phyloP scores from a whole-genome alignment of 805 yeast genomes.

The Yarrowia deformans region DNA sequence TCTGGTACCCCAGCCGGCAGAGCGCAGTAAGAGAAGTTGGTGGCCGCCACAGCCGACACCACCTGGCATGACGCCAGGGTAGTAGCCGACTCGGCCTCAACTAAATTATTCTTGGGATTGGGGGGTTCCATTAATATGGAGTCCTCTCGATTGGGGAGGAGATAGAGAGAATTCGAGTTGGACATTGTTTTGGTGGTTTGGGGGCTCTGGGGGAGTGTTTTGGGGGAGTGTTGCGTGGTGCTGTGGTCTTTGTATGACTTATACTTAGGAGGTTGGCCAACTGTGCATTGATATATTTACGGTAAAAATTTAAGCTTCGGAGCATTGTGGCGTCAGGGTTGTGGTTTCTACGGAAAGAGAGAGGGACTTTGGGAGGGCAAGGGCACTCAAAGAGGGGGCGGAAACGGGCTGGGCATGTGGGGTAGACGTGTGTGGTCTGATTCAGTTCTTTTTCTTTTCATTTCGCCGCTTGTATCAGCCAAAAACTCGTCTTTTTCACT shows the following conservation, averaged over 20 bases:
- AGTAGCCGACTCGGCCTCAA: constrained; percentile 37
- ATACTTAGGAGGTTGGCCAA: constrained; percentile 32
- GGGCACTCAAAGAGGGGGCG: background rate
- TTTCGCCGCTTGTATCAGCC: background rate
- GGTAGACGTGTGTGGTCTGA: background rate
- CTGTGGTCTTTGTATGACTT: background rate
- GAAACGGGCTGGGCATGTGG: background rate
- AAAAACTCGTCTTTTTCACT: background rate
- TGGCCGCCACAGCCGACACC: constrained; percentile 39
- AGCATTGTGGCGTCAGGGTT: constrained; percentile 36
- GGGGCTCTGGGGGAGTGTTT: background rate
- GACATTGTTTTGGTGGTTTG: constrained; percentile 9
- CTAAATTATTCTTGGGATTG: constrained; percentile 37
- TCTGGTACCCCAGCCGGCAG: constrained; percentile 39
- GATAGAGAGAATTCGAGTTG: constrained; percentile 39
- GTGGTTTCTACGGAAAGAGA: constrained; percentile 5
- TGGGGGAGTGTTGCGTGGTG: background rate
- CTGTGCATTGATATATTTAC: constrained; percentile 22
- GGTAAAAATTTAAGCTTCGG: constrained; percentile 9
- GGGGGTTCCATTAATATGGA: constrained; percentile 36
- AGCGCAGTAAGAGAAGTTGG: constrained; percentile 39
- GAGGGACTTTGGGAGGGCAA: constrained; percentile 8
- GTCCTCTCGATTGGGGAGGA: constrained; percentile 34
- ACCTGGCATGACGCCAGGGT: constrained; percentile 39
- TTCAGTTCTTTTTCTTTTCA: background rate